Conservation (phyloP, 164 flowering plant species). For the Magnolia officinalis region DNA sequence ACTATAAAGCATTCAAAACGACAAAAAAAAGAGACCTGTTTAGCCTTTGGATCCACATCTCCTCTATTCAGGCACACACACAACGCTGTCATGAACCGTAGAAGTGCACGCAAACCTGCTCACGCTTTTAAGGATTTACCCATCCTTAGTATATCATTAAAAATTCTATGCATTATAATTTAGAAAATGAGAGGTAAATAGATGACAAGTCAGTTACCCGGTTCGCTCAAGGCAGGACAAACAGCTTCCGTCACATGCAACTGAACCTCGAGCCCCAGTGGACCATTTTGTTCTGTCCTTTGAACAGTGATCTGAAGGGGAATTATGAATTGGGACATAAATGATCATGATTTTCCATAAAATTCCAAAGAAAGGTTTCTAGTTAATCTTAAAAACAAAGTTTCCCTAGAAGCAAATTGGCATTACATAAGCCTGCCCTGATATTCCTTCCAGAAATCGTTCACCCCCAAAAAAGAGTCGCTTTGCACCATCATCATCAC, state of each 20-base stretch:
- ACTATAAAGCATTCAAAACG: not conserved
- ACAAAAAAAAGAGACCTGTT: conserved; percentile 46
- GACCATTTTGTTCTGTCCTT: conserved; percentile 78
- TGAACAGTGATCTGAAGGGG: conserved; percentile 81
- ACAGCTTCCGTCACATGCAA: conserved; percentile 87
- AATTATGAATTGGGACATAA: not conserved
- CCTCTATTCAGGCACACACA: conserved; percentile 93
- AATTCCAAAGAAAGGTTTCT: not conserved
- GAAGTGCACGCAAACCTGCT: conserved; percentile 92
- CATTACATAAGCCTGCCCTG: conserved; percentile 93
- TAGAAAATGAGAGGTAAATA: too few species aligned
- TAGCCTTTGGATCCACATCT: conserved; percentile 73
- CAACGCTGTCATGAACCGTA: conserved; percentile 91
- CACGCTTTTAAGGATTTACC: conserved; percentile 10
- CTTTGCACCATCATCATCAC: conserved; percentile 97
- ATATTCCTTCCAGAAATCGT: conserved; percentile 90
- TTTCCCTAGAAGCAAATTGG: conserved; percentile 10
- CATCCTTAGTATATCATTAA: not conserved
- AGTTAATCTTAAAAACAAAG: not conserved
- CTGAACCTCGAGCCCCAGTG: conserved; percentile 94
- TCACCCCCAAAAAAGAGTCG: conserved; percentile 95
- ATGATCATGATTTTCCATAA: not conserved
- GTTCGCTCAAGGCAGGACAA: conserved; percentile 96
- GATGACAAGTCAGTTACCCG: conserved; percentile 41
- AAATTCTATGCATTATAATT: not conserved